Conservation (phyloP, 257 asterid species). For the Verbena officinalis region DNA sequence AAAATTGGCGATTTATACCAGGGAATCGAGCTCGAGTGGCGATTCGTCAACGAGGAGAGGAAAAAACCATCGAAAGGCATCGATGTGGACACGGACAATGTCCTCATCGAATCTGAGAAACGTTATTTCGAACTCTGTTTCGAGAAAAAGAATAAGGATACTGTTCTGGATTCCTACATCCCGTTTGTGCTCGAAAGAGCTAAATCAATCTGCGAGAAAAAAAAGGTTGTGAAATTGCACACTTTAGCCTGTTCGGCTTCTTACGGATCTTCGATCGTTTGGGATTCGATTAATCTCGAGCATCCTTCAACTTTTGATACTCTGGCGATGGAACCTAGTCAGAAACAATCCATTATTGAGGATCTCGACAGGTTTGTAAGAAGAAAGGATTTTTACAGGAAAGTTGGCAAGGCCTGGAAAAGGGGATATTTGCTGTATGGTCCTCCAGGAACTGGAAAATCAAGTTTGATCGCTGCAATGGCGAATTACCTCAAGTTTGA, state of each 20-base stretch:
- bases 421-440: conserved; percentile 76
- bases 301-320: conserved; percentile 80
- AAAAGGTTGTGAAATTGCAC: conserved; percentile 52
- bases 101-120: conserved; percentile 34
- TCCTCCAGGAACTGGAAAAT: conserved; percentile 84
- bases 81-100: conserved; percentile 29
- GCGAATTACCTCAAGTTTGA: conserved; percentile 76
- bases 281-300: conserved; percentile 68
- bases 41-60: conserved; percentile 41
- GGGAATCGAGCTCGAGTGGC: conserved; percentile 55
- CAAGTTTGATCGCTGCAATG: conserved; percentile 75
- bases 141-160: conserved; percentile 39
- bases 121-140: conserved; percentile 61
- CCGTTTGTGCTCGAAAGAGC: conserved; percentile 54
- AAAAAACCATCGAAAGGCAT: conserved; percentile 29
- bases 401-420: conserved; percentile 84
- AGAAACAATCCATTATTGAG: conserved; percentile 39
- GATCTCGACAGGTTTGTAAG: conserved; percentile 68
- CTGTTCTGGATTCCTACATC: conserved; percentile 48
- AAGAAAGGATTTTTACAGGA: conserved; percentile 64
- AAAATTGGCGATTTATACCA: conserved; percentile 42
- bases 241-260: conserved; percentile 36
- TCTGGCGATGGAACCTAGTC: conserved; percentile 53
- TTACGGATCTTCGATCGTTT: conserved; percentile 1
- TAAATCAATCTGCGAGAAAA: conserved; percentile 33